phyloP scores from a whole-genome alignment of 1,284 basidiomycete genomes.

The Anthracocystis panici-leucophaei region DNA sequence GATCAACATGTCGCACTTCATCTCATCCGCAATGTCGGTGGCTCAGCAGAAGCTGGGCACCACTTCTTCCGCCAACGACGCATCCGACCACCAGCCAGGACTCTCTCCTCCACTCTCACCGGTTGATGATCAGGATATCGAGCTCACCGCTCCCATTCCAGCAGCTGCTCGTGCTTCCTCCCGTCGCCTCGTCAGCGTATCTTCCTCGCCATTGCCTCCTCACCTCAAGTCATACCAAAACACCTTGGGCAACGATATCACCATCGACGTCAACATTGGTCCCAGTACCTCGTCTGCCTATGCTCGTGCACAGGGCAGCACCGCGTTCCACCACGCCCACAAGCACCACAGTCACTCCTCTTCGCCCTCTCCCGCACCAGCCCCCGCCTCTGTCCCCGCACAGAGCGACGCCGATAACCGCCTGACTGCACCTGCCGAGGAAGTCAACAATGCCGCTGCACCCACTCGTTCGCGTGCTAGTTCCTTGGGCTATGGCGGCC shows the following conservation, averaged over 20 bases:
- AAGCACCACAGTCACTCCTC: constrained; percentile 29
- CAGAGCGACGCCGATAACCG: constrained; percentile 2
- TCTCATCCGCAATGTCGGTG: constrained; percentile 48
- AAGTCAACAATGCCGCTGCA: not conserved
- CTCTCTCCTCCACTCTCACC: constrained; percentile 58
- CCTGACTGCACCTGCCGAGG: constrained; percentile 8
- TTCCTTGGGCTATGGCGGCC: constrained; percentile 34
- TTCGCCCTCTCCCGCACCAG: constrained; percentile 22
- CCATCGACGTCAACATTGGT: constrained; percentile 51
- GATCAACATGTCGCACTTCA: constrained; percentile 48
- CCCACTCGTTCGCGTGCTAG: constrained; percentile 41
- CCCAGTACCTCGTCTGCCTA: constrained; percentile 50
- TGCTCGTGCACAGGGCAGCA: constrained; percentile 47
- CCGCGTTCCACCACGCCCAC: constrained; percentile 48
- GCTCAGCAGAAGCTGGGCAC: constrained; percentile 40
- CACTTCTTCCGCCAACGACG: constrained; percentile 18
- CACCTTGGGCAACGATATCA: constrained; percentile 41
- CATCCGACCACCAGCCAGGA: constrained; percentile 52
- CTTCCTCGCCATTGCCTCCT: constrained; percentile 28
- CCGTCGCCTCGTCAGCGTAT: constrained; percentile 20
- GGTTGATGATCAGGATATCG: constrained; percentile 45
- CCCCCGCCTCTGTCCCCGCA: not conserved
- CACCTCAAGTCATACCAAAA: constrained; percentile 28
- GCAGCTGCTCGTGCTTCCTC: constrained; percentile 23
- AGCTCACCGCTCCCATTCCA: constrained; percentile 46